Percentiles rank a stretch among this genome's conserved stretches.
Conservation (phyloP, 139 green algal species). For the Micractinium conductrix region DNA sequence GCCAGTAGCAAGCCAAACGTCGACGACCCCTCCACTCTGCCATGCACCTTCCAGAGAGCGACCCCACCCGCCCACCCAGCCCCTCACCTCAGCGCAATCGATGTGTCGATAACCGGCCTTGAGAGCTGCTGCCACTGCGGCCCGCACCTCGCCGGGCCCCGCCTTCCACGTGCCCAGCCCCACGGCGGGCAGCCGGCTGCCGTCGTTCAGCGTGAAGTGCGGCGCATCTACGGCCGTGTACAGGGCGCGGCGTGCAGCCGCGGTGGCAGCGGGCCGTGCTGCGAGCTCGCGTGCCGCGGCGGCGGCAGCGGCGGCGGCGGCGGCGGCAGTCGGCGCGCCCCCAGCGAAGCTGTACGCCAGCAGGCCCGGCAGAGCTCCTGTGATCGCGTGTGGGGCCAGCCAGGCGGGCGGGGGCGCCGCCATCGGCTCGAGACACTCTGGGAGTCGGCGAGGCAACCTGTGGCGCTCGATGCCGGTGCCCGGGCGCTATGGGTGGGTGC, state of each 20-base stretch:
- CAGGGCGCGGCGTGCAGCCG: not conserved
- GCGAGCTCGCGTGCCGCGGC: constrained; percentile 18
- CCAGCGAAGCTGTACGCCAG: constrained; percentile 33
- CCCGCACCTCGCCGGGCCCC: constrained; percentile 45
- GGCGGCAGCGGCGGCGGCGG: constrained; percentile 3
- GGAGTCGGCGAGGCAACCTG: too few species aligned
- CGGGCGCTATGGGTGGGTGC: too few species aligned
- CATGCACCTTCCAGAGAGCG: too few species aligned
- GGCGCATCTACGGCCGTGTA: constrained; percentile 31
- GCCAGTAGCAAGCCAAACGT: too few species aligned
- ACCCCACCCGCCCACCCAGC: too few species aligned
- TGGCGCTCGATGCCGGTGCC: too few species aligned
- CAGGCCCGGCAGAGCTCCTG: not conserved
- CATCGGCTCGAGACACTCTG: too few species aligned
- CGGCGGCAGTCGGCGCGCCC: not conserved
- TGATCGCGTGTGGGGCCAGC: not conserved
- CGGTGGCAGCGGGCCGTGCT: not conserved
- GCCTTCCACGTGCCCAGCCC: constrained; percentile 66
- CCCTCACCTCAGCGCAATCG: constrained; percentile 49
- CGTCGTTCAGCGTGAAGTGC: constrained; percentile 22
- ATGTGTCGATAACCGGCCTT: constrained; percentile 61
- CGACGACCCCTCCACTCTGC: too few species aligned
- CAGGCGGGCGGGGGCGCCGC: not conserved
- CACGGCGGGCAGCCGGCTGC: constrained; percentile 40
- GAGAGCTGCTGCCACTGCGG: constrained; percentile 50